Evolutionary conservation across 768 basidiomycete genomes (phyloP), one percentile per base, ranked within the genome.

Genomic region (Cystoderma amianthinum): DNA sequence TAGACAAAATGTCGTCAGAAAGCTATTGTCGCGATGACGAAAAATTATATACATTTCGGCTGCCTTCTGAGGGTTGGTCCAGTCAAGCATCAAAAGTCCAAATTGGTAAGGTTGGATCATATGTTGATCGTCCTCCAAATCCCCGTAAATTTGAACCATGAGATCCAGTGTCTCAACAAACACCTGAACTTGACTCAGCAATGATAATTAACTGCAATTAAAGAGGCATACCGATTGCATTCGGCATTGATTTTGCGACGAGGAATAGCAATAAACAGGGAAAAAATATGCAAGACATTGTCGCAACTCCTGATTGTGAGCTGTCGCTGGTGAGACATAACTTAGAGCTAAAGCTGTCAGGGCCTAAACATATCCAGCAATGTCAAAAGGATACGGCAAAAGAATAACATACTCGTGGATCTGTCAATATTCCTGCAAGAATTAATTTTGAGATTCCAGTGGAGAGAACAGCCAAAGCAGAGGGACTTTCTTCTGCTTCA

Each of bases 201-300:
- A 41, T 17, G 36, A 38, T 13, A 42, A 24, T 3, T 5, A 16
- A 13, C 17, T 5, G 24, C 20, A 25, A 22, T n/a, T 21, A 36
- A 36, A 17, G 23, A 17, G 24, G 54, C 68, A 20, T 44, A 74
- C 74, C 38, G 61, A 61, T 39, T 71, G 76, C 49, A 68, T 80
- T 69, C 69, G 76, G 56, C 51, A 72, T 62, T 97, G 93, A 55
- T 97, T 95, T 13, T 56, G 60, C 4, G 80, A 60, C 0, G 88
- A 83, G 0, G 93, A 90, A 59, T 88, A 96, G 56, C 90, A 89
- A 56, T 89, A 97, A 0, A 92, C 82, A 0, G 92, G 91, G 67
- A 99, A 86, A 71, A 98, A 97, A 59, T 96, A 97, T 4, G 90
- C 82, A 11, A 99, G 68, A 54, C 92, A 97, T 60, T 98, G 95